Evolutionary conservation across 1,284 basidiomycete species (phyloP).

Genomic region (Fistulina hepatica): DNA sequence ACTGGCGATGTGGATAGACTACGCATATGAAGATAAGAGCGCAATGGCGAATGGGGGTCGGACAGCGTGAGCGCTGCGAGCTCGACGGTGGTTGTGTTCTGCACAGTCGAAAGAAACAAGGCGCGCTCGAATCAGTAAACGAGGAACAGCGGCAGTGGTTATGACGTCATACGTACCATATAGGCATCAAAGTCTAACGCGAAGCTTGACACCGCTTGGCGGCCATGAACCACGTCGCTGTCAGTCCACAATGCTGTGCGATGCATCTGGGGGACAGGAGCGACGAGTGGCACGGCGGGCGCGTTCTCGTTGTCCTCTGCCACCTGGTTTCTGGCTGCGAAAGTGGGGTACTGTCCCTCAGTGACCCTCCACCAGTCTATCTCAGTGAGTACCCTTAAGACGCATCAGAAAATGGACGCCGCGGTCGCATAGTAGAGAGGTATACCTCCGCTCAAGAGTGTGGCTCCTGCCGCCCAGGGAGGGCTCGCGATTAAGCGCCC

Average conservation of each 20-base stretch:
- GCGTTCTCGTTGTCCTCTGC: slow-evolving; percentile 27
- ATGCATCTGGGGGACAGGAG: slow-evolving; percentile 19
- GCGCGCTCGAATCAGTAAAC: too few relatives aligned
- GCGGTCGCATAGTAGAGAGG: not conserved
- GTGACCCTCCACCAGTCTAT: slow-evolving; percentile 76
- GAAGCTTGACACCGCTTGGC: too few relatives aligned
- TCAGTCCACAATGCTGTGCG: slow-evolving; percentile 17
- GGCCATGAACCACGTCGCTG: slow-evolving; percentile 24
- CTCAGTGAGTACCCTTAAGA: slow-evolving; percentile 64
- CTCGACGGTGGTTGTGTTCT: too few relatives aligned
- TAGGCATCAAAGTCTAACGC: too few relatives aligned
- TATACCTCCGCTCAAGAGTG: slow-evolving; percentile 13
- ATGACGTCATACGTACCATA: too few relatives aligned
- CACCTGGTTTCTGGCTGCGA: slow-evolving; percentile 28
- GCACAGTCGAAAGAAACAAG: too few relatives aligned
- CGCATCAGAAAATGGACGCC: slow-evolving; percentile 6
- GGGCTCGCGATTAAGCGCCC: too few relatives aligned
- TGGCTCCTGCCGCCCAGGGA: slow-evolving; percentile 34
- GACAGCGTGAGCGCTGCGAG: too few relatives aligned
- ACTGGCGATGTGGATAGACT: too few relatives aligned
- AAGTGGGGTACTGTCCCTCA: slow-evolving; percentile 50
- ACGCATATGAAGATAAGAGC: too few relatives aligned
- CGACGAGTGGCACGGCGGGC: slow-evolving; percentile 16
- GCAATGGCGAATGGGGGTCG: too few relatives aligned
- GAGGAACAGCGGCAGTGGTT: too few relatives aligned